These are phyloP conservation scores for Lasiosphaeriaceae sp. DNA, from an alignment of 495 filamentous ascomycete genomes.

Conservation along the genomic window DNA sequence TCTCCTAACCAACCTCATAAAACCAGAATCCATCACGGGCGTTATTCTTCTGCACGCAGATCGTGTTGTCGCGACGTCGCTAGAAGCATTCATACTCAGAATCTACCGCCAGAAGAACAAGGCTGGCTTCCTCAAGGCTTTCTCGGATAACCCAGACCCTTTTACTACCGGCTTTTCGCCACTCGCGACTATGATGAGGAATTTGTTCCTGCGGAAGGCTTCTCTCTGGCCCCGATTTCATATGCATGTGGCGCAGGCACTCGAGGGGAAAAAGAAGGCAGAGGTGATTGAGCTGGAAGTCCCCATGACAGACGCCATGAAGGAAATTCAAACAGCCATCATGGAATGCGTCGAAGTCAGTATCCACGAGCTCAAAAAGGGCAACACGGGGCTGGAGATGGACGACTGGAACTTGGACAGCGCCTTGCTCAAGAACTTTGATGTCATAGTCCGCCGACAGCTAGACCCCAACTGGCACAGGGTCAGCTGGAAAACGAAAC, in stretches of 20 bases:
- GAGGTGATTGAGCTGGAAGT: constrained; percentile 97
- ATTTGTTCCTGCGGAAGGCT: constrained; percentile 83
- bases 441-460: constrained; percentile 81
- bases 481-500: constrained; percentile 88
- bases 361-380: constrained; percentile 85
- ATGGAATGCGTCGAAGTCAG: constrained; percentile 95
- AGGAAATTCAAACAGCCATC: constrained; percentile 86
- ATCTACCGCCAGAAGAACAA: constrained; percentile 94
- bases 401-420: constrained; percentile 97
- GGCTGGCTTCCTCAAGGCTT: constrained; percentile 88
- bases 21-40: constrained; percentile 83
- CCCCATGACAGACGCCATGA: constrained; percentile 94
- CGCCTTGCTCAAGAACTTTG: constrained; percentile 88
- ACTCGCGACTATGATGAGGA: constrained; percentile 84
- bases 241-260: constrained; percentile 75
- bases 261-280: constrained; percentile 89
- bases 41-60: constrained; percentile 88
- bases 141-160: constrained; percentile 90
- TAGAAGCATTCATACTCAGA: constrained; percentile 92
- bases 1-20: constrained; percentile 76
- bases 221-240: constrained; percentile 96
- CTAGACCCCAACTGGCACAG: constrained; percentile 96
- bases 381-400: constrained; percentile 86
- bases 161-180: constrained; percentile 89
- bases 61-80: constrained; percentile 77